Evolutionary conservation across 2,329 filamentous ascomycete genomes (phyloP).

Genomic region (Helicocarpus griseus): DNA sequence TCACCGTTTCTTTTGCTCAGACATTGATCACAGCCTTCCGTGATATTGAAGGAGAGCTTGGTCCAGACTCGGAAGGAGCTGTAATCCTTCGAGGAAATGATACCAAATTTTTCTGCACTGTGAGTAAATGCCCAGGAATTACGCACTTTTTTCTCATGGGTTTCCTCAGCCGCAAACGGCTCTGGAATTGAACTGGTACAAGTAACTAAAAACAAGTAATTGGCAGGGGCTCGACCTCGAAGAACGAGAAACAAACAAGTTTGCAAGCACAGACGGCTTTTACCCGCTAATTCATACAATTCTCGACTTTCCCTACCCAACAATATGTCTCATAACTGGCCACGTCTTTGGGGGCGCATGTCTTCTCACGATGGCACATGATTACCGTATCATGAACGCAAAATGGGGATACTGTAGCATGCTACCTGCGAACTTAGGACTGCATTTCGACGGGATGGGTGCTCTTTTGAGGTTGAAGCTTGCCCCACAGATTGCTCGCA

Average conservation of each 20-base stretch:
- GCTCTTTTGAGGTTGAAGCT: slow-evolving; percentile 44
- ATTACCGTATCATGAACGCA: slow-evolving; percentile 41
- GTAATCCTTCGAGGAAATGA: slow-evolving; percentile 45
- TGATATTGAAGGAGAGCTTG: slow-evolving; percentile 37
- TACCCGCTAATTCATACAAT: slow-evolving; percentile 44
- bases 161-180: too few species aligned
- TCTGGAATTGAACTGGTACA: too few species aligned
- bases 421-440: slow-evolving; percentile 46
- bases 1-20: slow-evolving; percentile 36
- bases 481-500: slow-evolving; percentile 40
- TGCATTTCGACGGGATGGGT: slow-evolving; percentile 48
- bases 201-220: background rate
- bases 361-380: slow-evolving; percentile 37
- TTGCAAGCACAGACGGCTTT: slow-evolving; percentile 49
- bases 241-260: slow-evolving; percentile 39
- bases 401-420: slow-evolving; percentile 39
- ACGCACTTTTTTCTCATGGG: too few species aligned
- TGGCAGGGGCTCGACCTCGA: slow-evolving; percentile 39
- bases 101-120: slow-evolving; percentile 40
- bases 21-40: slow-evolving; percentile 43
- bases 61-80: slow-evolving; percentile 39
- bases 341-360: slow-evolving; percentile 42
- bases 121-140: slow-evolving; percentile 5
- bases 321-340: slow-evolving; percentile 39
- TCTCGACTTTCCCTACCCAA: slow-evolving; percentile 42